A percentile compares a stretch with the other conserved stretches of the same genome.
Conservation (phyloP, 2,329 filamentous ascomycete species). For the Sclerotinia glacialis region DNA sequence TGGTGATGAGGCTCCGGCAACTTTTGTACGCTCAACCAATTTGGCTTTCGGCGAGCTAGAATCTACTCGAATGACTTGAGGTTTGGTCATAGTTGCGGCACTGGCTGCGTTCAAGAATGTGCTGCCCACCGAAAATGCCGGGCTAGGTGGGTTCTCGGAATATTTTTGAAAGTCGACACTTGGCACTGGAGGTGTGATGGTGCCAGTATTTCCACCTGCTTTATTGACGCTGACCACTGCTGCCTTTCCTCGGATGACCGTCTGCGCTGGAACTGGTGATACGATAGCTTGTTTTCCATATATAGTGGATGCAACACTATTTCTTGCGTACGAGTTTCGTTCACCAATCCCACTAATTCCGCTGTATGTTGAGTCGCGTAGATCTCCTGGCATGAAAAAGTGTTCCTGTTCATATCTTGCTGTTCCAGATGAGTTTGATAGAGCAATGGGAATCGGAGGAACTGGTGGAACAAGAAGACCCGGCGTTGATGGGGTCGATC, state of each 20-base stretch:
- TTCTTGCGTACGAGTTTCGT: conserved; percentile 61
- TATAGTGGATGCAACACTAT: conserved; percentile 86
- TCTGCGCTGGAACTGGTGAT: conserved; percentile 74
- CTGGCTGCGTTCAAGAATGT: conserved; percentile 66
- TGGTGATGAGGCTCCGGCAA: background rate
- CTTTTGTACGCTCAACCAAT: background rate
- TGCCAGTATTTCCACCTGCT: conserved; percentile 55
- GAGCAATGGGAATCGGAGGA: conserved; percentile 76
- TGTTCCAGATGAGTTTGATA: conserved; percentile 53
- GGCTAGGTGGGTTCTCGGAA: conserved; percentile 51
- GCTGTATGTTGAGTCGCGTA: conserved; percentile 89
- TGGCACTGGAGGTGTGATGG: conserved; percentile 67
- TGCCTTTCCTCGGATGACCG: conserved; percentile 82
- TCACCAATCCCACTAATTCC: conserved; percentile 53
- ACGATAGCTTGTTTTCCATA: conserved; percentile 90
- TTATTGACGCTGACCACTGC: conserved; percentile 86
- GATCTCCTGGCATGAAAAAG: conserved; percentile 88
- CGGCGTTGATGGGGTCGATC: conserved; percentile 79
- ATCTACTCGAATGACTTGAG: conserved; percentile 59
- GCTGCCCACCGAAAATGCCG: conserved; percentile 64
- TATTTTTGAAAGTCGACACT: conserved; percentile 65
- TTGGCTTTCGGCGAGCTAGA: background rate
- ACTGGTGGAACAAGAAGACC: conserved; percentile 84
- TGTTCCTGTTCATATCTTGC: conserved; percentile 73
- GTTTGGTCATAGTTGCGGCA: conserved; percentile 54